phyloP scores from a whole-genome alignment of 2,329 filamentous ascomycete species.

The Aspergillus sp. region DNA sequence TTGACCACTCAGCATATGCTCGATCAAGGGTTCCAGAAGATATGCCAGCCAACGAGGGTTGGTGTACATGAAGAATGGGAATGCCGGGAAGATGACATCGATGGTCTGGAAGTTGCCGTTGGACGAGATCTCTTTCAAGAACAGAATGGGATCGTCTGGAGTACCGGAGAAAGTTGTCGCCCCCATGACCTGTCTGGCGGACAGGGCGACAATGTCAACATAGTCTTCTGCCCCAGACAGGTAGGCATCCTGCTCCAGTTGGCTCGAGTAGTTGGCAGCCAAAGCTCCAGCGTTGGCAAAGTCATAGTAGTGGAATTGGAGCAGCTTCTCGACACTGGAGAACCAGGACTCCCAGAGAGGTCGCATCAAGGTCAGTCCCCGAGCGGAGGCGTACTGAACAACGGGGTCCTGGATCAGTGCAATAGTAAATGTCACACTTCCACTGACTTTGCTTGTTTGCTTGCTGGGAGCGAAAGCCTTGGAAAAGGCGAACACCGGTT shows the following conservation, averaged over 20 bases:
- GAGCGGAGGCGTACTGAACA: constrained; percentile 67
- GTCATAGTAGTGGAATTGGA: constrained; percentile 69
- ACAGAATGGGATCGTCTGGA: constrained; percentile 61
- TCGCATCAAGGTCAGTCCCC: constrained; percentile 68
- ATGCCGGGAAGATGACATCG: constrained; percentile 78
- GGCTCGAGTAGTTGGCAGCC: constrained; percentile 64
- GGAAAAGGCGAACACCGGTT: constrained; percentile 74
- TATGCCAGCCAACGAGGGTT: constrained; percentile 75
- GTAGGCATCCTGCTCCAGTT: constrained; percentile 63
- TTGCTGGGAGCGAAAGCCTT: constrained; percentile 47
- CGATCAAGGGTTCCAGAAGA: constrained; percentile 68
- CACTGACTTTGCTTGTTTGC: constrained; percentile 26
- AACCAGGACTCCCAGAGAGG: constrained; percentile 76
- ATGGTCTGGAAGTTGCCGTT: constrained; percentile 81
- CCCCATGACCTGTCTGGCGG: constrained; percentile 71
- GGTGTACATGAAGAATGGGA: constrained; percentile 79
- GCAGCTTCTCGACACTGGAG: constrained; percentile 50
- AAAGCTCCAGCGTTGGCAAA: constrained; percentile 56
- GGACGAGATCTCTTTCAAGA: constrained; percentile 78
- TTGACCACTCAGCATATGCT: constrained; percentile 72
- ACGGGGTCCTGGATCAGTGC: constrained; percentile 70
- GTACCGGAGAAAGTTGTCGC: constrained; percentile 68
- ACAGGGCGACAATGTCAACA: constrained; percentile 67
- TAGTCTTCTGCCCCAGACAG: constrained; percentile 67
- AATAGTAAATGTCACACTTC: constrained; percentile 64